Conservation (phyloP, 176 grass and related monocot species). For the Pharus latifolius region DNA sequence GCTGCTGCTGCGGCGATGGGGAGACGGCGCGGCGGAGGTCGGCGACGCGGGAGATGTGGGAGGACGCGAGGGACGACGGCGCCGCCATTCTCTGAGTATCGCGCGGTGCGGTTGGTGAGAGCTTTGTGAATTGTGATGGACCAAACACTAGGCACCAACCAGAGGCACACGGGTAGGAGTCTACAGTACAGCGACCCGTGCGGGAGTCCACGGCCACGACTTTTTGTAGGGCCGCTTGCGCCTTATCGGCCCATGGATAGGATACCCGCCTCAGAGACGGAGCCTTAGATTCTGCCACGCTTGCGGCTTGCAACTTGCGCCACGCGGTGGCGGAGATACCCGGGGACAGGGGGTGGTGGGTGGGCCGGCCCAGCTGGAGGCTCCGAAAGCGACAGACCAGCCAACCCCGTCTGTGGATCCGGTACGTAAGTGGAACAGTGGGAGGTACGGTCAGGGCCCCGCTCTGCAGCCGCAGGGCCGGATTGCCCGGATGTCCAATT, state of each 20-base stretch:
- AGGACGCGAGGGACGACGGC: slow-evolving; percentile 58
- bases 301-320: too few relatives aligned
- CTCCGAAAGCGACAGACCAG: slow-evolving; percentile 3
- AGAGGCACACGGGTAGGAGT: not conserved
- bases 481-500: too few relatives aligned
- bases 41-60: slow-evolving; percentile 46
- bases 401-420: too few relatives aligned
- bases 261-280: not conserved
- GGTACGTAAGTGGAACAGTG: too few relatives aligned
- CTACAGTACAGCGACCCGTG: slow-evolving; percentile 4
- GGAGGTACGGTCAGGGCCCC: too few relatives aligned
- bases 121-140: not conserved
- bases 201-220: slow-evolving; percentile 2
- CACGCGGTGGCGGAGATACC: not conserved
- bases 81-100: slow-evolving; percentile 31
- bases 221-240: slow-evolving; percentile 22
- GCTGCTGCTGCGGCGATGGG: slow-evolving; percentile 25
- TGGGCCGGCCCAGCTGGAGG: not conserved
- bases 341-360: not conserved
- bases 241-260: slow-evolving; percentile 53
- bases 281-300: slow-evolving; percentile 5
- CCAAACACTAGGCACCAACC: slow-evolving; percentile 17
- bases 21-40: slow-evolving; percentile 19
- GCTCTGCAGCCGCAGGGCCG: too few relatives aligned
- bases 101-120: slow-evolving; percentile 15